Percentiles rank a stretch among this genome's conserved stretches.
These are phyloP conservation scores for Boletus rex-veris DNA, from an alignment of 768 basidiomycete genomes.

Conservation along the genomic window DNA sequence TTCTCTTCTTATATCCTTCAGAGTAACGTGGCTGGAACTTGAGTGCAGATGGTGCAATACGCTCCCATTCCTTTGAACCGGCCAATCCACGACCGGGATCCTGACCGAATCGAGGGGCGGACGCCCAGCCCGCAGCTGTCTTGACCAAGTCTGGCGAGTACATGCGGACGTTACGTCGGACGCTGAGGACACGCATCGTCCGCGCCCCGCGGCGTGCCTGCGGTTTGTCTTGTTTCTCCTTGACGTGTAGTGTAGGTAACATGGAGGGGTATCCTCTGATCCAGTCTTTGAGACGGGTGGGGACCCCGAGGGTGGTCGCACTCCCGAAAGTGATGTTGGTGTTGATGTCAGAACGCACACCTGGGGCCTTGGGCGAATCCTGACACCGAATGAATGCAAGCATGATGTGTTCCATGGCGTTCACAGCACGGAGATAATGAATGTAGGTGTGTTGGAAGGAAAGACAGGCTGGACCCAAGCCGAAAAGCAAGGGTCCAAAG, in stretches of 20 bases:
- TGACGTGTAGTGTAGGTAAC: slow-evolving; percentile 58
- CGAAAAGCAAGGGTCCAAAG: slow-evolving; percentile 88
- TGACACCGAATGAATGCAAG: slow-evolving; percentile 87
- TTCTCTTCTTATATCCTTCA: slow-evolving; percentile 71
- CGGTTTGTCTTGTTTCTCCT: slow-evolving; percentile 46
- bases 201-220: slow-evolving; percentile 74
- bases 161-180: slow-evolving; percentile 79
- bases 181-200: slow-evolving; percentile 71
- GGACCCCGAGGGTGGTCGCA: slow-evolving; percentile 64
- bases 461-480: slow-evolving; percentile 54
- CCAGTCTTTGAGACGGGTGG: slow-evolving; percentile 87
- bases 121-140: slow-evolving; percentile 50
- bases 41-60: slow-evolving; percentile 60
- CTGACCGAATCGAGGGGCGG: slow-evolving; percentile 29
- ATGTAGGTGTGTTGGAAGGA: slow-evolving; percentile 57
- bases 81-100: slow-evolving; percentile 38
- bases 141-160: slow-evolving; percentile 85
- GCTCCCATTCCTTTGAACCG: slow-evolving; percentile 71
- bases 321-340: slow-evolving; percentile 41
- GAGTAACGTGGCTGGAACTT: slow-evolving; percentile 67
- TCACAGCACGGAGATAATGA: slow-evolving; percentile 75
- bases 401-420: slow-evolving; percentile 91
- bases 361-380: slow-evolving; percentile 46
- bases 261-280: slow-evolving; percentile 85
- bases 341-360: slow-evolving; percentile 26